These are phyloP conservation scores for Leavenworthia alabamica DNA, from an alignment of 345 rosid species.

Conservation along the genomic window DNA sequence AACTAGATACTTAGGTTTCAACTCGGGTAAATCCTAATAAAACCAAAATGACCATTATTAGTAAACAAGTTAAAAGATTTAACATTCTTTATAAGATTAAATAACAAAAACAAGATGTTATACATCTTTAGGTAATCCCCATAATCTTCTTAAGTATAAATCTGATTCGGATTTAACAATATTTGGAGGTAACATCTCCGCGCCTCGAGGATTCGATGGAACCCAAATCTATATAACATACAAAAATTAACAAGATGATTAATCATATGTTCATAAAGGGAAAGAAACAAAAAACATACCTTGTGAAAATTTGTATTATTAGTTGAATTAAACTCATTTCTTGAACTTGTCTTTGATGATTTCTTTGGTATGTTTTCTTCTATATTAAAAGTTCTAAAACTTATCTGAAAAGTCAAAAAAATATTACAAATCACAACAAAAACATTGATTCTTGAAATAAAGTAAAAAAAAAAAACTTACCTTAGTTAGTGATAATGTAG, in stretches of 20 bases:
- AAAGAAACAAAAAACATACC: slow-evolving; percentile 34
- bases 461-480: slow-evolving; percentile 26
- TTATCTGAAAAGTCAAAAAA: slow-evolving; percentile 40
- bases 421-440: background rate
- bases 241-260: background rate
- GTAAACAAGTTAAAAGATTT: background rate
- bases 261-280: slow-evolving; percentile 1
- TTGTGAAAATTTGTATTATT: slow-evolving; percentile 18
- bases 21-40: slow-evolving; percentile 56
- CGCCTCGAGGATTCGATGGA: slow-evolving; percentile 93
- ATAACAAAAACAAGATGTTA: background rate
- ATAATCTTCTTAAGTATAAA: slow-evolving; percentile 61
- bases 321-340: slow-evolving; percentile 13
- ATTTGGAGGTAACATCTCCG: slow-evolving; percentile 79
- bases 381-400: slow-evolving; percentile 30
- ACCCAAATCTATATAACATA: slow-evolving; percentile 68
- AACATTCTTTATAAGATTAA: background rate
- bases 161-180: slow-evolving; percentile 77
- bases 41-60: slow-evolving; percentile 6
- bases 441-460: background rate
- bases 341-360: slow-evolving; percentile 37
- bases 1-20: slow-evolving; percentile 68
- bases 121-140: slow-evolving; percentile 93
- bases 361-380: slow-evolving; percentile 25
- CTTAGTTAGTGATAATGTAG: slow-evolving; percentile 52